phyloP scores from a whole-genome alignment of 169 alveolate species.

The Ichthyophthirius multifiliis region DNA sequence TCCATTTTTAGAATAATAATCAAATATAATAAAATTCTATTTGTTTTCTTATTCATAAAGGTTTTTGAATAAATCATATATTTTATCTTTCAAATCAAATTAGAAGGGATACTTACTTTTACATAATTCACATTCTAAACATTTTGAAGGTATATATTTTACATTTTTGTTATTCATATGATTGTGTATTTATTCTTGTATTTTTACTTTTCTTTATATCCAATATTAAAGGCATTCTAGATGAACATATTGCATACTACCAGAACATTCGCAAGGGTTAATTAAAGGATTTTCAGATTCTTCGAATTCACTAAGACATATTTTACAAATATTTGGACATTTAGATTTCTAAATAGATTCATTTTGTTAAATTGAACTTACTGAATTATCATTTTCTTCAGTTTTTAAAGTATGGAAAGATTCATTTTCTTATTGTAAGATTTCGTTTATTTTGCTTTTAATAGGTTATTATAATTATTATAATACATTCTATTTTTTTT shows the following conservation, averaged over 20 bases:
- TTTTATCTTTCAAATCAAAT: background rate
- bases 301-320: conserved; percentile 87
- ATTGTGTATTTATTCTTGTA: conserved; percentile 52
- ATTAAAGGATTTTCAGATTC: conserved; percentile 91
- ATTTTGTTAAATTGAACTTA: background rate
- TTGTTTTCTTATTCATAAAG: background rate
- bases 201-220: conserved; percentile 85
- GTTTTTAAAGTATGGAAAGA: background rate
- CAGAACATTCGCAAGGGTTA: conserved; percentile 96
- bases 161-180: conserved; percentile 25
- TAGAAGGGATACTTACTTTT: conserved; percentile 48
- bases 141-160: conserved; percentile 83
- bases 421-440: background rate
- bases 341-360: background rate
- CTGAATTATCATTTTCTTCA: background rate
- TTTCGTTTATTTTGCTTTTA: background rate
- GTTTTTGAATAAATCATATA: background rate
- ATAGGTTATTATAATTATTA: background rate
- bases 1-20: too few relatives aligned
- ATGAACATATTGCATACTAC: conserved; percentile 94
- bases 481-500: background rate
- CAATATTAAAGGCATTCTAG: conserved; percentile 92
- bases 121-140: conserved; percentile 93
- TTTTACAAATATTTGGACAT: conserved; percentile 71
- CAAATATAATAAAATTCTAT: too few relatives aligned